A percentile compares a stretch with the other conserved stretches of the same genome.
Conservation (phyloP, 345 rosid species). For the Cardamine chenopodiifolia region DNA sequence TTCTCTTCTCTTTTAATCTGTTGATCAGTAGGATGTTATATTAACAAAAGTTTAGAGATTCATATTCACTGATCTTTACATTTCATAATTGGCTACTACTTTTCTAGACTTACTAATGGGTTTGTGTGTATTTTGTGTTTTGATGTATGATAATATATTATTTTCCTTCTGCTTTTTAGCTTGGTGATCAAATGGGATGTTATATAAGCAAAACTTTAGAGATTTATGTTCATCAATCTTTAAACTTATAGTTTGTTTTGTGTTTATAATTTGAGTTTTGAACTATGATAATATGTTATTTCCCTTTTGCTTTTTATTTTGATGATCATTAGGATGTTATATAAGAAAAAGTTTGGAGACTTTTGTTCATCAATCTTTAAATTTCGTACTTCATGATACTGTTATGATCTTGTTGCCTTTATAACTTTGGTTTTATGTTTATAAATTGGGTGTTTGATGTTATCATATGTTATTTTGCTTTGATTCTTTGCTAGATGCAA, state of each 20-base stretch:
- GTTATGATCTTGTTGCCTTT: background rate
- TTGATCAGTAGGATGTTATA: background rate
- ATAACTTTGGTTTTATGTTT: background rate
- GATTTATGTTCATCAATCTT: background rate
- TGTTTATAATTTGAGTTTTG: too few relatives aligned
- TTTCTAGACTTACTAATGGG: background rate
- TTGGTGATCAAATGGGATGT: background rate
- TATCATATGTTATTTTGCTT: background rate
- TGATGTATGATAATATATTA: background rate
- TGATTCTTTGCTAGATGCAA: constrained; percentile 64
- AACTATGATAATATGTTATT: too few relatives aligned
- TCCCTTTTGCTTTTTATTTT: too few relatives aligned
- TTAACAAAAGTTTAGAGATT: background rate
- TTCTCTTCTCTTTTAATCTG: background rate
- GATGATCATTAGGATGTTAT: too few relatives aligned
- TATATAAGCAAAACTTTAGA: background rate
- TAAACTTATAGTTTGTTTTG: too few relatives aligned
- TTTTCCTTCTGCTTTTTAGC: background rate
- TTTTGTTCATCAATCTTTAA: background rate
- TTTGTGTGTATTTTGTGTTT: background rate
- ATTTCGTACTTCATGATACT: background rate
- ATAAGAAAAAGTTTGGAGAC: background rate
- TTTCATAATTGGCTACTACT: background rate
- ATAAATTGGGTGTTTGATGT: background rate
- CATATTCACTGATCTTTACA: background rate